Base-by-base conservation (phyloP, 306 rosid genomes). In the Clitoria ternatea region DNA sequence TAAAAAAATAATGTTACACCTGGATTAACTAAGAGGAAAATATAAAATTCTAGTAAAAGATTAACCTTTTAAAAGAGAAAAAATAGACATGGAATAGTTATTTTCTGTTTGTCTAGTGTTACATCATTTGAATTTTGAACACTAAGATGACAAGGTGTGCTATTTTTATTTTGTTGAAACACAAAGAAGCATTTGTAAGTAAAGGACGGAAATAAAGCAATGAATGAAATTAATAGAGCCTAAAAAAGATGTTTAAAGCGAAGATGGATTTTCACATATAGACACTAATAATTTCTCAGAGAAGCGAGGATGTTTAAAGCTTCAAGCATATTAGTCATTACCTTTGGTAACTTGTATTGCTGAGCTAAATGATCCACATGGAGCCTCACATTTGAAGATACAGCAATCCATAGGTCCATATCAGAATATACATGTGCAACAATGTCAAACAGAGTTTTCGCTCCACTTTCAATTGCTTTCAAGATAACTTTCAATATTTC, bases 391-490 rank as follows among this genome's bases (percentile, higher is more conserved):
- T 90, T 90, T 33, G 86, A 90, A 43, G 87, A 61, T 52, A 90
- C 90, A 82, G 57, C 23, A 77, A 84, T 37, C 95, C 92, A 88
- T 42, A 47, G 87, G 72, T 90, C 90, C 73, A 86, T 81, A 26
- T 84, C 85, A 49, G 85, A 66, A 83, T 90, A 90, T 20, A 88
- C 95, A 50, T 53, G 64, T 69, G 92, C 83, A 66, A 90, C 88
- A 63, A 90, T 86, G 70, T 88, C 95, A 73, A 85, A 88, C 77
- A 90, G 61, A 24, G 95, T 84, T 59, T 74, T 71, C 7, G 89
- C 95, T 78, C 97, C 97, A 66, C 78, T 82, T 77, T 90, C 87
- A 66, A 90, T 90, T 3, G 90, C 95, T 73, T 79, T 83, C 84
- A 88, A 79, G 76, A 88, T 81, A 64, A n/a, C n/a, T n/a, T n/a